Base-by-base conservation (phyloP, 2,329 filamentous ascomycete species). In the Esteya vermicola region DNA sequence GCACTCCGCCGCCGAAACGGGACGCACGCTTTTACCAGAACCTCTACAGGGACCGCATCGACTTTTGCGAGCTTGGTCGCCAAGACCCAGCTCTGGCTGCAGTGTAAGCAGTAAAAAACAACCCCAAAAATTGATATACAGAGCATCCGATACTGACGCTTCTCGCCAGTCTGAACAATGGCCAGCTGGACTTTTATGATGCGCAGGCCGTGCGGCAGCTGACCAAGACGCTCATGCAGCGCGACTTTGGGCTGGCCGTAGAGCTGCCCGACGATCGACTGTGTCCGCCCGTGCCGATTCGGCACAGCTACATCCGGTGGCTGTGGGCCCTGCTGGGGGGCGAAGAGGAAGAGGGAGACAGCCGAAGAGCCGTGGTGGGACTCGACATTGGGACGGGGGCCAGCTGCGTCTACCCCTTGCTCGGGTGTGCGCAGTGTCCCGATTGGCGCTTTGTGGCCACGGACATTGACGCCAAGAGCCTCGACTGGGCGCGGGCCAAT, bases 261-360 rank as follows among this genome's bases (percentile, higher is more conserved):
- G 66, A 79, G 6, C 64, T 96, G 1, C 86, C 86, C 0, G 61
- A 71, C 21, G 78, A 94, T 56, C 70, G 89, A 19, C 66, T 98
- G 1, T 96, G 89, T 54, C 91, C 89, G 12, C 85, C 88, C 1
- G 82, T 93, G 54, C 68, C 70, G 0, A 74, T 73, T 45, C 76
- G 86, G 37, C 79, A 93, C 57, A 91, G 89, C 53, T 98, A 98
- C 56, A 75, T 96, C 18, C 63, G 88, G 9, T 96, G 88, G 86
- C 64, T 96, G 1, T 85, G 93, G 51, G 68, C 71, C 4, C 70
- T 98, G 0, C 55, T 96, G 7, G 85, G 0, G 3, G 55, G 25
- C 13, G 25, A 13, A 13, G 25, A 13, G 25, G 30, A 10, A 16
- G 30, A 4, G 8, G 19, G 32, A 4, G 10, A 19, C 21, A 26